Percentiles rank a stretch among this genome's conserved stretches.
These are phyloP conservation scores for Fusarium annulatum DNA, from an alignment of 2,329 filamentous ascomycete species.

Conservation along the genomic window DNA sequence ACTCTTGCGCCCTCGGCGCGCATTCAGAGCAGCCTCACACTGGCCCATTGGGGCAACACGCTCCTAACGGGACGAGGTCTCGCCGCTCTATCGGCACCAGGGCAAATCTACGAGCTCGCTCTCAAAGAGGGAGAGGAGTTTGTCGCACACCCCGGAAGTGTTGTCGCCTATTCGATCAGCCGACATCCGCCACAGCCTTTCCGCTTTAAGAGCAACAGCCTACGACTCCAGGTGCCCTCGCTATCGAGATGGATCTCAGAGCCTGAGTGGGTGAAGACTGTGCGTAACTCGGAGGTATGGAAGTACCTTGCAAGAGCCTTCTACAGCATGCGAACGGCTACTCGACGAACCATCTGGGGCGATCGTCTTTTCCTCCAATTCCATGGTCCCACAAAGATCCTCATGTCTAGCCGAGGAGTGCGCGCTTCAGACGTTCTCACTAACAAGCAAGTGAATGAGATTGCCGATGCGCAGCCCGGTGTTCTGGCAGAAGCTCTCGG, in stretches of 20 bases:
- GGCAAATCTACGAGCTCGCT: slow-evolving; percentile 88
- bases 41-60: slow-evolving; percentile 93
- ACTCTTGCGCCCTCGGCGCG: slow-evolving; percentile 80
- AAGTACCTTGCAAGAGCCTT: slow-evolving; percentile 72
- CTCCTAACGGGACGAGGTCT: slow-evolving; percentile 89
- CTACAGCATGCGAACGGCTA: slow-evolving; percentile 78
- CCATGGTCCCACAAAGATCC: slow-evolving; percentile 83
- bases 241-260: slow-evolving; percentile 73
- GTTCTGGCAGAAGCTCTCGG: slow-evolving; percentile 70
- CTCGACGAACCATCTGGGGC: slow-evolving; percentile 88
- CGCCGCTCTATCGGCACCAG: slow-evolving; percentile 84
- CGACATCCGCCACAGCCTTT: slow-evolving; percentile 82
- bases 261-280: slow-evolving; percentile 76
- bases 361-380: slow-evolving; percentile 94
- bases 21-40: slow-evolving; percentile 77
- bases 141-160: slow-evolving; percentile 88
- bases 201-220: slow-evolving; percentile 81
- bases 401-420: slow-evolving; percentile 88
- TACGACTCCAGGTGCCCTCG: slow-evolving; percentile 83
- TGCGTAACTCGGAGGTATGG: slow-evolving; percentile 80
- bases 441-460: slow-evolving; percentile 85
- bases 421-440: slow-evolving; percentile 82
- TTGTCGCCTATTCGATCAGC: slow-evolving; percentile 88
- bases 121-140: slow-evolving; percentile 88
- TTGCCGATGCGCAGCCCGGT: slow-evolving; percentile 84